phyloP scores from a whole-genome alignment of 768 basidiomycete genomes.

The Chlorophyllum brunneum region DNA sequence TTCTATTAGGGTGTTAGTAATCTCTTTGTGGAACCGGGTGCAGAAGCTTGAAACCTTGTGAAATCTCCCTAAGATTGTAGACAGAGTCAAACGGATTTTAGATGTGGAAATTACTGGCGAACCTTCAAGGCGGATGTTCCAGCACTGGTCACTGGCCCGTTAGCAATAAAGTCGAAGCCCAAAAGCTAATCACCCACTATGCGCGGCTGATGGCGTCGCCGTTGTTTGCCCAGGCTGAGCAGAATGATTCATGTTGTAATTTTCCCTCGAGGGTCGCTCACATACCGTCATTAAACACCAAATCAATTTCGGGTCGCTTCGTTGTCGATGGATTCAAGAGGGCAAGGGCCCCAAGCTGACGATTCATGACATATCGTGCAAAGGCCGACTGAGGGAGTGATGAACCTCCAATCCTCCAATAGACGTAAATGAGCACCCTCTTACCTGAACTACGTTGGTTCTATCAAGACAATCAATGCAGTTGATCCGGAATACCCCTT shows the following conservation, averaged over 20 bases:
- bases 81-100: constrained; percentile 3
- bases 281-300: constrained; percentile 76
- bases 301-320: constrained; percentile 59
- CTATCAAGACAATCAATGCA: constrained; percentile 96
- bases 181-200: constrained; percentile 50
- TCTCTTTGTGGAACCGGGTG: background rate
- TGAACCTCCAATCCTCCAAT: background rate
- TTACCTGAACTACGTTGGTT: constrained; percentile 90
- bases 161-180: background rate
- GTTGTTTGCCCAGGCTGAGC: constrained; percentile 93
- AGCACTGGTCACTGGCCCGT: constrained; percentile 48
- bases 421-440: constrained; percentile 8
- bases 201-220: constrained; percentile 92
- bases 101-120: constrained; percentile 18
- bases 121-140: constrained; percentile 97
- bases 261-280: background rate
- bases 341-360: constrained; percentile 71
- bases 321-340: constrained; percentile 50
- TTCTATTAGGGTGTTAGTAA: constrained; percentile 41
- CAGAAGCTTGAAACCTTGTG: constrained; percentile 55
- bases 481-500: constrained; percentile 84
- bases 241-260: background rate
- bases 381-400: constrained; percentile 73
- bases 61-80: constrained; percentile 65
- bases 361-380: constrained; percentile 75